Evolutionary conservation across 441 rosid genomes (phyloP).

Genomic region (Geranium incanum): DNA sequence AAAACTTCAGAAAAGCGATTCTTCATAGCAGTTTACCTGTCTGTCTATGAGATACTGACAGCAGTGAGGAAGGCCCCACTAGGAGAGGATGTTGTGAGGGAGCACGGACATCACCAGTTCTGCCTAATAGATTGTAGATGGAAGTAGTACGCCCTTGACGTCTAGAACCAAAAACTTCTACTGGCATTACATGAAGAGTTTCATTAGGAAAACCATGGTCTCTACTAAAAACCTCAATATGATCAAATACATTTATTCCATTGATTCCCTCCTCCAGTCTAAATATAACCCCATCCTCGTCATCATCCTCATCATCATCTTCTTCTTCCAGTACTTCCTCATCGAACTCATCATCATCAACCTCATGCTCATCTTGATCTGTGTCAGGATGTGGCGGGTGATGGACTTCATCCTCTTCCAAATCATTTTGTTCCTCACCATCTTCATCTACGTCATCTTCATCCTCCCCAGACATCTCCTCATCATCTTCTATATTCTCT

Average conservation of each 20-base stretch:
- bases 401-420: slow-evolving; percentile 69
- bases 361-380: slow-evolving; percentile 97
- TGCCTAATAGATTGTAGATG: slow-evolving; percentile 87
- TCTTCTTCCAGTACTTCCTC: slow-evolving; percentile 95
- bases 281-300: slow-evolving; percentile 84
- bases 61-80: slow-evolving; percentile 51
- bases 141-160: slow-evolving; percentile 96
- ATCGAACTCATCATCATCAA: slow-evolving; percentile 89
- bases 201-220: slow-evolving; percentile 80
- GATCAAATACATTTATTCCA: slow-evolving; percentile 92
- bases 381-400: slow-evolving; percentile 87
- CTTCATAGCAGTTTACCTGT: slow-evolving; percentile 40
- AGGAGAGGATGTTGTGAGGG: slow-evolving; percentile 90
- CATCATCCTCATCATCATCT: slow-evolving; percentile 92
- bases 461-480: slow-evolving; percentile 82
- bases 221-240: slow-evolving; percentile 86
- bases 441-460: slow-evolving; percentile 51
- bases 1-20: neutral
- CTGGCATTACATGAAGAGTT: slow-evolving; percentile 93
- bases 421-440: slow-evolving; percentile 11
- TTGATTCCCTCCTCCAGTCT: slow-evolving; percentile 90
- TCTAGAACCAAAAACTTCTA: slow-evolving; percentile 94
- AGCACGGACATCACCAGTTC: slow-evolving; percentile 57
- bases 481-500: slow-evolving; percentile 45
- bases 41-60: slow-evolving; percentile 44